These are phyloP conservation scores for Omphalotus guepiniiformis DNA, from an alignment of 768 basidiomycete species.

Conservation along the genomic window DNA sequence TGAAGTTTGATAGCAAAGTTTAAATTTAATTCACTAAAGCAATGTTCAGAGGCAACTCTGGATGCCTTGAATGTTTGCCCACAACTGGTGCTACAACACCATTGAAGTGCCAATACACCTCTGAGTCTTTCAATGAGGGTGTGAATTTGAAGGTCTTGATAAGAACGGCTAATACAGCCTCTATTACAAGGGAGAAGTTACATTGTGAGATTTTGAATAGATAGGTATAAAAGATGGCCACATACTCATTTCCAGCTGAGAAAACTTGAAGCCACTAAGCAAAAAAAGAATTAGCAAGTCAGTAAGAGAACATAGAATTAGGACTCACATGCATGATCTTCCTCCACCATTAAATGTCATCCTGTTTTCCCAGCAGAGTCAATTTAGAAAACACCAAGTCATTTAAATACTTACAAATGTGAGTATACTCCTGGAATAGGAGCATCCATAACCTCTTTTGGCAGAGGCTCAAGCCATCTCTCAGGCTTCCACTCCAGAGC, in stretches of 20 bases:
- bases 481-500: conserved; percentile 43
- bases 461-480: conserved; percentile 36
- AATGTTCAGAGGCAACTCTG: neutral
- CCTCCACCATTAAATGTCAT: conserved; percentile 41
- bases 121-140: neutral
- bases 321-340: conserved; percentile 33
- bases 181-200: neutral
- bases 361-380: conserved; percentile 16
- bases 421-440: conserved; percentile 32
- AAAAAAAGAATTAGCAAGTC: neutral
- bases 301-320: neutral
- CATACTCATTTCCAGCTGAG: conserved; percentile 7
- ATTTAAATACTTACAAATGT: conserved; percentile 23
- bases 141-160: neutral
- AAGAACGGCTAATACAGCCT: neutral
- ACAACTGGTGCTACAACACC: neutral
- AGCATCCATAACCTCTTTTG: conserved; percentile 26
- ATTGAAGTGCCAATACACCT: conserved; percentile 2
- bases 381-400: neutral
- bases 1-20: no score
- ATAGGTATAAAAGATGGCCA: neutral
- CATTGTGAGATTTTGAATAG: neutral
- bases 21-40: neutral
- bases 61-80: neutral
- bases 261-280: conserved; percentile 6